Evolutionary conservation across 1,139 yeast species (phyloP).

Genomic region (Zygosaccharomyces pseudobailii): DNA sequence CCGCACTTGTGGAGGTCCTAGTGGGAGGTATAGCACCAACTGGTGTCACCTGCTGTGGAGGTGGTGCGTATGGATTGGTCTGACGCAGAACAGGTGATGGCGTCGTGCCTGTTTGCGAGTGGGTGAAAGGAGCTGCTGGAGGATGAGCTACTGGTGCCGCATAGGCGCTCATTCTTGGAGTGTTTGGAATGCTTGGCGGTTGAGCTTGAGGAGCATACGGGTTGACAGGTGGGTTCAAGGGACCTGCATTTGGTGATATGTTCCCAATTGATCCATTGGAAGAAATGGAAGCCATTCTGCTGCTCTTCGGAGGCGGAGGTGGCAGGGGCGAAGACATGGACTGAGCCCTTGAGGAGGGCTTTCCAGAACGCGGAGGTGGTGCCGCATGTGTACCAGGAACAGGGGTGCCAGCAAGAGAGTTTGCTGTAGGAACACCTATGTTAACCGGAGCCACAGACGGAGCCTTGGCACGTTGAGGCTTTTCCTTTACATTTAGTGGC

Average conservation of each 20-base stretch:
- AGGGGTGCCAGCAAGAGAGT: slow-evolving; percentile 4
- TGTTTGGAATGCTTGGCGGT: slow-evolving; percentile 15
- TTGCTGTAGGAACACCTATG: slow-evolving; percentile 16
- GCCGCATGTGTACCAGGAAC: slow-evolving; percentile 7
- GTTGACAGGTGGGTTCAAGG: slow-evolving; percentile 2
- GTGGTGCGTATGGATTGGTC: slow-evolving; percentile 42
- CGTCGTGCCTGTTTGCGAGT: slow-evolving; percentile 27
- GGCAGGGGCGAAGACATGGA: slow-evolving; percentile 14
- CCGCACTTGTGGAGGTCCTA: slow-evolving; percentile 15
- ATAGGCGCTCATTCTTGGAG: slow-evolving; percentile 14
- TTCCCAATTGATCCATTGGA: slow-evolving; percentile 9
- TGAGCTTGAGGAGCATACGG: slow-evolving; percentile 17
- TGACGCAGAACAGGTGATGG: slow-evolving; percentile 9
- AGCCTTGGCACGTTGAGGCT: slow-evolving; percentile 44
- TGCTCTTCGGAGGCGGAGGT: slow-evolving; percentile 14
- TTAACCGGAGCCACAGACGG: slow-evolving; percentile 32
- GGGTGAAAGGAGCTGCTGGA: slow-evolving; percentile 31
- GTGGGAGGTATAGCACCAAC: slow-evolving; percentile 9
- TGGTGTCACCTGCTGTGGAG: slow-evolving; percentile 23
- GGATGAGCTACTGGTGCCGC: slow-evolving; percentile 20
- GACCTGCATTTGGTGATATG: slow-evolving; percentile 8
- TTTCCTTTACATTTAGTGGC: slow-evolving; percentile 61
- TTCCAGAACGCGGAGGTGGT: slow-evolving; percentile 23
- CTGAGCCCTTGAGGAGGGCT: slow-evolving; percentile 18
- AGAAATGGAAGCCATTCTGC: slow-evolving; percentile 12